Evolutionary conservation across 2,329 filamentous ascomycete species (phyloP).

Genomic region (Cercospora sp.): DNA sequence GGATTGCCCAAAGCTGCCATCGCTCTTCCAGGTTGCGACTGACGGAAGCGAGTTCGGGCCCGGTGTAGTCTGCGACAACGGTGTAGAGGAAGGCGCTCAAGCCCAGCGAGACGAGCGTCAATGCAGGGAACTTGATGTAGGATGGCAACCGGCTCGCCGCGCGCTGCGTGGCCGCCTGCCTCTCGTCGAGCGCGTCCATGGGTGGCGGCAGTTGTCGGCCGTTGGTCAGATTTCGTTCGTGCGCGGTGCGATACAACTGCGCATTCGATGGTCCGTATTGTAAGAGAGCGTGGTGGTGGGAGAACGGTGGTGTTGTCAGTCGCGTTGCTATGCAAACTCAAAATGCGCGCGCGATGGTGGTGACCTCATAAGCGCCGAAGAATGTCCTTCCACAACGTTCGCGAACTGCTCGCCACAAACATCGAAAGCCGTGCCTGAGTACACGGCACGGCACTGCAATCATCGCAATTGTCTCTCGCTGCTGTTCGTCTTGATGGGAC

Average conservation of each 20-base stretch:
- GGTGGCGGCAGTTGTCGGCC: background rate
- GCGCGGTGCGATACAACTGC: background rate
- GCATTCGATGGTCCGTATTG: background rate
- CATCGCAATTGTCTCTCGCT: background rate
- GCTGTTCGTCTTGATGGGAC: background rate
- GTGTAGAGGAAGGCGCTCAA: constrained; percentile 67
- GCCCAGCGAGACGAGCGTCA: constrained; percentile 57
- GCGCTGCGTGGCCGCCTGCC: constrained; percentile 12
- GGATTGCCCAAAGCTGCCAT: constrained; percentile 58
- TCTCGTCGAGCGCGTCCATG: constrained; percentile 16
- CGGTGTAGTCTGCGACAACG: constrained; percentile 59
- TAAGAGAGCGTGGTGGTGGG: background rate
- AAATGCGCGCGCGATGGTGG: background rate
- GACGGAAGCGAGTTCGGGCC: constrained; percentile 66
- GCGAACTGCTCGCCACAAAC: background rate
- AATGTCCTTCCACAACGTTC: background rate
- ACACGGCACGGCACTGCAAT: background rate
- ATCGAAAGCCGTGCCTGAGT: background rate
- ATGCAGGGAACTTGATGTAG: constrained; percentile 44
- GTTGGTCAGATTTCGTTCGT: background rate
- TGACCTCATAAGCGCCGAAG: background rate
- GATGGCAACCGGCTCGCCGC: constrained; percentile 34
- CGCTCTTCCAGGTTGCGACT: constrained; percentile 64
- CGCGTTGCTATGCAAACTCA: constrained; percentile 6
- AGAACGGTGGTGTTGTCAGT: background rate